These are phyloP conservation scores for Chlorella sorokiniana DNA, from an alignment of 139 green algal species.

Conservation along the genomic window DNA sequence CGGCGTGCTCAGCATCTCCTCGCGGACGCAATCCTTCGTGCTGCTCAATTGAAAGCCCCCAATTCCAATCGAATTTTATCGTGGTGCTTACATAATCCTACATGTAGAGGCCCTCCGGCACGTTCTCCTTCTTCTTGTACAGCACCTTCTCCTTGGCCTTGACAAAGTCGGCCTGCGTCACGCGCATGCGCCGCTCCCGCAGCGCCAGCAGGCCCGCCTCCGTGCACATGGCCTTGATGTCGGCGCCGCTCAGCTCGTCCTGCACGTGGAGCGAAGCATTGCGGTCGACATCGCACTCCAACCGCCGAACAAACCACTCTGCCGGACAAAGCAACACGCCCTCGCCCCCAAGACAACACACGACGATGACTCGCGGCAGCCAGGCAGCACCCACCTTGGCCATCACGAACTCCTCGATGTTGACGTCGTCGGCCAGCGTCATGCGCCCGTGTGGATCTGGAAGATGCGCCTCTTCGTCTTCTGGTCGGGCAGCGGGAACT, in stretches of 20 bases:
- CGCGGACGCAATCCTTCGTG: too few relatives aligned
- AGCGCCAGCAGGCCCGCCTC: slow-evolving; percentile 98
- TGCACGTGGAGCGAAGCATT: slow-evolving; percentile 45
- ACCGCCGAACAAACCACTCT: neutral
- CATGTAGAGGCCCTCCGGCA: slow-evolving; percentile 98
- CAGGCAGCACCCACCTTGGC: slow-evolving; percentile 56
- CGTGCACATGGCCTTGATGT: slow-evolving; percentile 99
- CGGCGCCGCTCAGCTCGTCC: slow-evolving; percentile 96
- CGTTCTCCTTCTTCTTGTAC: slow-evolving; percentile 99
- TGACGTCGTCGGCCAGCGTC: slow-evolving; percentile 95
- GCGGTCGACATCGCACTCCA: neutral
- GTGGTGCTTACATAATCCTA: too few relatives aligned
- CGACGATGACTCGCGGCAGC: too few relatives aligned
- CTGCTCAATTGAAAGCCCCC: neutral
- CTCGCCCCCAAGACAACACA: too few relatives aligned
- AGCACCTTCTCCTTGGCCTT: slow-evolving; percentile 97
- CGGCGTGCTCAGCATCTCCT: too few relatives aligned
- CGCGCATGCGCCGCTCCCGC: slow-evolving; percentile 94
- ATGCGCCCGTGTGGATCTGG: slow-evolving; percentile 89
- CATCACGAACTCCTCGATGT: slow-evolving; percentile 97
- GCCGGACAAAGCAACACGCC: too few relatives aligned
- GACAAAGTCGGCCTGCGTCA: slow-evolving; percentile 86
- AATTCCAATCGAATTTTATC: too few relatives aligned
- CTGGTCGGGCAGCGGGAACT: slow-evolving; percentile 98
- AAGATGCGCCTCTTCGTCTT: slow-evolving; percentile 99